phyloP scores from a whole-genome alignment of 768 basidiomycete genomes.

The Boletus rubroflammeus region DNA sequence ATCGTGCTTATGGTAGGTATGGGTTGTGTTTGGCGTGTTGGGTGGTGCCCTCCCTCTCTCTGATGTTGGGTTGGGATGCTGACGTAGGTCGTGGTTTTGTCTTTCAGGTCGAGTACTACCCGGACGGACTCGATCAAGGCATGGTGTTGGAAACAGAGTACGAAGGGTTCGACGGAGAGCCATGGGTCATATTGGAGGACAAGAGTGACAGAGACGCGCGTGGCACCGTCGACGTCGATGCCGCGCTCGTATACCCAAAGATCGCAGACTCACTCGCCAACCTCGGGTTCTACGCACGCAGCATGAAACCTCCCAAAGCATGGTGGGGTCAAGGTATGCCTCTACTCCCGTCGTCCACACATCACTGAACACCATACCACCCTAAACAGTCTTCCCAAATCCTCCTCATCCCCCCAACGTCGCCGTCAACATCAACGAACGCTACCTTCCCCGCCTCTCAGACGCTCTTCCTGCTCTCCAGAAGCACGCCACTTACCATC shows the following conservation, averaged over 20 bases:
- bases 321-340: constrained; percentile 44
- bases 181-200: constrained; percentile 2
- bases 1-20: constrained; percentile 54
- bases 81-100: not conserved
- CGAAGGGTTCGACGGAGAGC: not conserved
- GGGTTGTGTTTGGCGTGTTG: not conserved
- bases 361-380: not conserved
- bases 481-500: constrained; percentile 39
- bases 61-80: not conserved
- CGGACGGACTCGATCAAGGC: constrained; percentile 6
- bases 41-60: not conserved
- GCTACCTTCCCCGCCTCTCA: constrained; percentile 41
- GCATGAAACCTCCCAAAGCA: constrained; percentile 53
- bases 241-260: constrained; percentile 12
- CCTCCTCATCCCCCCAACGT: constrained; percentile 37
- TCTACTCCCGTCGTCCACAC: not conserved
- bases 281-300: constrained; percentile 58
- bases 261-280: constrained; percentile 53
- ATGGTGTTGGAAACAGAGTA: not conserved
- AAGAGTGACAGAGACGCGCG: constrained; percentile 21
- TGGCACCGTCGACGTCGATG: constrained; percentile 1
- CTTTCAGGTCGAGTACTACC: constrained; percentile 53
- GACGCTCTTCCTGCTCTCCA: constrained; percentile 36
- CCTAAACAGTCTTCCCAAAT: constrained; percentile 9
- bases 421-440: constrained; percentile 61